A percentile compares a stretch with the other conserved stretches of the same genome.
Evolutionary conservation across 106 monocot genomes (phyloP).

Genomic region (Alisma plantagoaquatica): DNA sequence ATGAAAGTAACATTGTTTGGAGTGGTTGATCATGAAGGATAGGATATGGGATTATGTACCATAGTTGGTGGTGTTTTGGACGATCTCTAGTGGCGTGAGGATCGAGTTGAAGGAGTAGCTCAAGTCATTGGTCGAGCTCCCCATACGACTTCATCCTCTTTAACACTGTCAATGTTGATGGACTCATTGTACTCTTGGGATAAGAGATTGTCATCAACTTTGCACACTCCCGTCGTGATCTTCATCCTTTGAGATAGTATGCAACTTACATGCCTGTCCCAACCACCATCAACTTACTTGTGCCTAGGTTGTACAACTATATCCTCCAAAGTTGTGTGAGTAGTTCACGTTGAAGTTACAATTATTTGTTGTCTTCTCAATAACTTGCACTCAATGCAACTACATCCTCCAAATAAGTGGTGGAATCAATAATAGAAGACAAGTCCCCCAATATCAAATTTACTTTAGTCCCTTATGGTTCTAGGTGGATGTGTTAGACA

Average conservation of each 20-base stretch:
- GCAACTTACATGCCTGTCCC: constrained; percentile 71
- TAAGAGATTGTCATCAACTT: constrained; percentile 32
- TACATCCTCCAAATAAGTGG: too few relatives aligned
- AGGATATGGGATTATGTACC: constrained; percentile 25
- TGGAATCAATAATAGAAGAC: too few relatives aligned
- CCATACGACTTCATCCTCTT: constrained; percentile 17
- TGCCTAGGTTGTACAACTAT: constrained; percentile 59
- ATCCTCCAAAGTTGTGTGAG: too few relatives aligned
- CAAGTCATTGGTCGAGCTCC: constrained; percentile 32
- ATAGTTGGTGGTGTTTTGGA: constrained; percentile 35
- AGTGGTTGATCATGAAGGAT: background rate
- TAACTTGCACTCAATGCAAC: too few relatives aligned
- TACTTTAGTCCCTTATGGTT: too few relatives aligned
- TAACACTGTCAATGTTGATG: constrained; percentile 24
- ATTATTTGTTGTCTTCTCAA: too few relatives aligned
- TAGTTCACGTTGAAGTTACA: too few relatives aligned
- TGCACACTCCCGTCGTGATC: constrained; percentile 33
- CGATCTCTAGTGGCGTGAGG: constrained; percentile 53
- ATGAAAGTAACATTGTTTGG: background rate
- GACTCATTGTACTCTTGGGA: constrained; percentile 37
- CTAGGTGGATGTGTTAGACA: too few relatives aligned
- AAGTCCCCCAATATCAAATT: too few relatives aligned
- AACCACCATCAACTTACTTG: constrained; percentile 53
- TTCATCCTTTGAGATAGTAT: constrained; percentile 67
- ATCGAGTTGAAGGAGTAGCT: constrained; percentile 40